These are phyloP conservation scores for Cryptococcus sp. DNA, from an alignment of 1,284 basidiomycete genomes.

Conservation along the genomic window DNA sequence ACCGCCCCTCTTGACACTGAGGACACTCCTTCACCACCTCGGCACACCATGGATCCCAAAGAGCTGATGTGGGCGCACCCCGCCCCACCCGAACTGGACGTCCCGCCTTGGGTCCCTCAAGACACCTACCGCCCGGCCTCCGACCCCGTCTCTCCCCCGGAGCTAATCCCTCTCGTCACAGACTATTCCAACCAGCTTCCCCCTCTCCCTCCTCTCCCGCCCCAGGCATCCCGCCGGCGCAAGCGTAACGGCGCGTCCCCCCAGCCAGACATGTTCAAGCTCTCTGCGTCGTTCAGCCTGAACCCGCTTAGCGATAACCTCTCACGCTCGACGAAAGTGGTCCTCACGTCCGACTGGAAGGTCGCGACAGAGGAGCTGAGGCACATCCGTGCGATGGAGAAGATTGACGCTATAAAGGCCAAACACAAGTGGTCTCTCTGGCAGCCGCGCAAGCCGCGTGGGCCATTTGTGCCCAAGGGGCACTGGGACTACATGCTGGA, in stretches of 20 bases:
- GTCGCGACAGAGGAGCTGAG: constrained; percentile 71
- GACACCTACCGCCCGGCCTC: constrained; percentile 38
- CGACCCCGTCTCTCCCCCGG: constrained; percentile 17
- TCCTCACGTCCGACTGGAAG: constrained; percentile 44
- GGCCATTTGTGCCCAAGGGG: constrained; percentile 73
- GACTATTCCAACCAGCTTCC: constrained; percentile 35
- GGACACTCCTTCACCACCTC: background rate
- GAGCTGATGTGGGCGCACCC: constrained; percentile 3
- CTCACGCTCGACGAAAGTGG: constrained; percentile 37
- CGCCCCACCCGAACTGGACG: constrained; percentile 10
- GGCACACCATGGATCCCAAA: background rate
- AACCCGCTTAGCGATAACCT: constrained; percentile 39
- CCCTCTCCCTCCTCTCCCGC: constrained; percentile 33
- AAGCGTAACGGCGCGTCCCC: constrained; percentile 28
- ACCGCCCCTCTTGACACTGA: background rate
- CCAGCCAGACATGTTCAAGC: constrained; percentile 30
- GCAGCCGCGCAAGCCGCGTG: constrained; percentile 91
- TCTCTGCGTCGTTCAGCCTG: constrained; percentile 32
- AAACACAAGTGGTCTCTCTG: constrained; percentile 85
- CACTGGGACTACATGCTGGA: constrained; percentile 97
- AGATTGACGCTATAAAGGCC: constrained; percentile 79
- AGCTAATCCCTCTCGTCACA: constrained; percentile 38
- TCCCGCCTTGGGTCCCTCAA: constrained; percentile 36
- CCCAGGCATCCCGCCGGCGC: constrained; percentile 10
- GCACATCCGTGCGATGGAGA: constrained; percentile 73